Evolutionary conservation across 768 basidiomycete genomes (phyloP).

Genomic region (Cystobasidium ongulense): DNA sequence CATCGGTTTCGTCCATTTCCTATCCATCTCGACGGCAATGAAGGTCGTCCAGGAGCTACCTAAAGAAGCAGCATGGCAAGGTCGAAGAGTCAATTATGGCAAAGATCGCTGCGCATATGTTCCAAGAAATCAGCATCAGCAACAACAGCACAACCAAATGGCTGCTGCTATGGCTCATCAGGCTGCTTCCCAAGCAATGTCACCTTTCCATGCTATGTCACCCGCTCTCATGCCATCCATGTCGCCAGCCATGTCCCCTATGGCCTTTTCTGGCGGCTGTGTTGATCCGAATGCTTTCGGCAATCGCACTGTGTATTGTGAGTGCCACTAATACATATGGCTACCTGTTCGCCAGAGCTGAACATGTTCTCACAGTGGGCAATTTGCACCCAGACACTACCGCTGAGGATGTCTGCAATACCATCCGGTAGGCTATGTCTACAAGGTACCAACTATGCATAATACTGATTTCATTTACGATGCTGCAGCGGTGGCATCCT

Average conservation of each 20-base stretch:
- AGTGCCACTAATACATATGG: not conserved
- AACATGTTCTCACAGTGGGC: conserved; percentile 27
- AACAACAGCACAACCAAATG: conserved; percentile 47
- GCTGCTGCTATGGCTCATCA: conserved; percentile 43
- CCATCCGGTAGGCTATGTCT: conserved; percentile 53
- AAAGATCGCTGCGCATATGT: conserved; percentile 98
- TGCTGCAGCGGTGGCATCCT: conserved; percentile 66
- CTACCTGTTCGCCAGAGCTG: not conserved
- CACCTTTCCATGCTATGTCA: conserved; percentile 40
- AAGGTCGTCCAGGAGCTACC: conserved; percentile 95
- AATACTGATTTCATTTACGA: not conserved
- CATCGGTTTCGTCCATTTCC: conserved; percentile 97
- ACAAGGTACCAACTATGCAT: not conserved
- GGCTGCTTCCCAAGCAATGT: conserved; percentile 21
- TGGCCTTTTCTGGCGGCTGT: conserved; percentile 44
- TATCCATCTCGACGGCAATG: conserved; percentile 86
- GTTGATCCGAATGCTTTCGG: conserved; percentile 50
- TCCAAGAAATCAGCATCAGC: conserved; percentile 81
- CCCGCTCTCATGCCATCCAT: conserved; percentile 41
- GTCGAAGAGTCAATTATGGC: conserved; percentile 93
- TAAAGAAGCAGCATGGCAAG: conserved; percentile 84
- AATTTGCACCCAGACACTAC: conserved; percentile 95
- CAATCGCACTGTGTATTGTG: conserved; percentile 79
- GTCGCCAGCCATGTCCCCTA: conserved; percentile 40
- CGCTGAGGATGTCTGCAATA: conserved; percentile 89